Conservation (phyloP, 805 yeast genomes). For the Ogataea zsoltii region DNA sequence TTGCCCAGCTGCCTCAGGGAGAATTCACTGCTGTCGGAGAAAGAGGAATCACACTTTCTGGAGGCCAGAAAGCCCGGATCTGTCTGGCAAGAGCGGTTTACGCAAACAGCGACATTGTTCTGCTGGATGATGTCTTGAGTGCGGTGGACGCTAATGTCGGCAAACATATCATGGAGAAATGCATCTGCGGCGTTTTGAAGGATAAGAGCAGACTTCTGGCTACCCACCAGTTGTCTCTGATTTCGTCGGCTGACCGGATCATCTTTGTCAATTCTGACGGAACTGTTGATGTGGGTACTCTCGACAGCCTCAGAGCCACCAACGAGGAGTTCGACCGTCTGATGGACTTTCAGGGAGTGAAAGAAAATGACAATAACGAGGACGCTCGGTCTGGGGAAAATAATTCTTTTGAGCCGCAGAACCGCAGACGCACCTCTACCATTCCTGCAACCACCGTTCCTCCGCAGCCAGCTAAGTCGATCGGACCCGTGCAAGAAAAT, state of each 20-base stretch:
- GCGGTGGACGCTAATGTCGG: constrained; percentile 90
- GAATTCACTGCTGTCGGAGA: constrained; percentile 81
- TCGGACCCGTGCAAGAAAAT: background rate
- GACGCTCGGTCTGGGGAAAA: constrained; percentile 20
- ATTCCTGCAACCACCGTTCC: too few species aligned
- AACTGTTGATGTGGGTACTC: constrained; percentile 56
- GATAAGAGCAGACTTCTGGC: constrained; percentile 70
- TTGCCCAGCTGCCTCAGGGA: constrained; percentile 67
- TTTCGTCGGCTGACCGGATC: constrained; percentile 65
- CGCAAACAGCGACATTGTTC: constrained; percentile 61
- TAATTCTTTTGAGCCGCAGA: constrained; percentile 30
- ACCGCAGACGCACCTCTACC: constrained; percentile 14
- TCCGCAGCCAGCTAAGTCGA: background rate
- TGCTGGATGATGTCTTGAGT: constrained; percentile 77
- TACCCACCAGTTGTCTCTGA: constrained; percentile 75
- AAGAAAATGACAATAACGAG: too few species aligned
- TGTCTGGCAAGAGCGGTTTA: constrained; percentile 80
- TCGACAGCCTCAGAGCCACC: constrained; percentile 48
- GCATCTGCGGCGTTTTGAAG: constrained; percentile 57
- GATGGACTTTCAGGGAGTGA: constrained; percentile 38
- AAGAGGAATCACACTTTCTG: constrained; percentile 78
- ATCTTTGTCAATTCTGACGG: constrained; percentile 66
- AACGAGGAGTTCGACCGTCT: constrained; percentile 51
- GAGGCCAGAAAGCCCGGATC: constrained; percentile 86
- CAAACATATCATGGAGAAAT: constrained; percentile 69